Percentiles rank a stretch among this genome's conserved stretches.
These are phyloP conservation scores for Zoysia japonica DNA, from an alignment of 176 grass and related monocot species.

Conservation along the genomic window DNA sequence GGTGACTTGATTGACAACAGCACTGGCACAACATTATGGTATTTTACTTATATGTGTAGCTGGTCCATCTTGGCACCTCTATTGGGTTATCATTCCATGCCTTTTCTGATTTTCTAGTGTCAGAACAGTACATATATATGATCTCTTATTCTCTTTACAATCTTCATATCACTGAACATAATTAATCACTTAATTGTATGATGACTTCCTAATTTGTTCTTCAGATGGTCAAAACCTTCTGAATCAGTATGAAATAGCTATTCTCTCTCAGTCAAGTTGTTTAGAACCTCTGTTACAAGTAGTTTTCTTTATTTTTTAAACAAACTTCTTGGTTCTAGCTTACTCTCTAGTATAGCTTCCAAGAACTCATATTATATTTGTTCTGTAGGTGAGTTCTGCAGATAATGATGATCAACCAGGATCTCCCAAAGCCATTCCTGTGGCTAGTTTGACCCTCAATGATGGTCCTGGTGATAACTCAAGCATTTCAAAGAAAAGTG, in stretches of 20 bases:
- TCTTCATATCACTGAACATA: not conserved
- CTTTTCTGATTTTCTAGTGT: not conserved
- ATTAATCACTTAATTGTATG: not conserved
- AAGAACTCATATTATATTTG: conserved; percentile 3
- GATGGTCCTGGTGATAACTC: conserved; percentile 29
- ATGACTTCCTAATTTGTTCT: conserved; percentile 18
- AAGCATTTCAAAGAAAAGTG: conserved; percentile 21
- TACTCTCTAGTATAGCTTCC: conserved; percentile 1
- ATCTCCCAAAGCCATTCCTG: conserved; percentile 67
- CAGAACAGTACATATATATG: not conserved
- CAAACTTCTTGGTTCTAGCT: not conserved
- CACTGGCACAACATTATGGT: not conserved
- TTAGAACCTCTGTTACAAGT: not conserved
- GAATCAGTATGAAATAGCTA: not conserved
- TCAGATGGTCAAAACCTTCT: not conserved
- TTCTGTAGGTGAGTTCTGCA: conserved; percentile 49
- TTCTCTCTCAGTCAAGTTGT: conserved; percentile 6
- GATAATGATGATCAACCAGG: conserved; percentile 51
- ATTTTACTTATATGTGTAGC: not conserved
- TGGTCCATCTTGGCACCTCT: not conserved
- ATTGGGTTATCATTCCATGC: not conserved
- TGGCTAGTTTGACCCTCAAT: conserved; percentile 58
- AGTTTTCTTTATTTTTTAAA: not conserved
- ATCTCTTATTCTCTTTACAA: not conserved
- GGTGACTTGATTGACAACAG: not conserved